Base-by-base conservation (phyloP, 2,329 filamentous ascomycete species). In the Xylariaceae sp. region DNA sequence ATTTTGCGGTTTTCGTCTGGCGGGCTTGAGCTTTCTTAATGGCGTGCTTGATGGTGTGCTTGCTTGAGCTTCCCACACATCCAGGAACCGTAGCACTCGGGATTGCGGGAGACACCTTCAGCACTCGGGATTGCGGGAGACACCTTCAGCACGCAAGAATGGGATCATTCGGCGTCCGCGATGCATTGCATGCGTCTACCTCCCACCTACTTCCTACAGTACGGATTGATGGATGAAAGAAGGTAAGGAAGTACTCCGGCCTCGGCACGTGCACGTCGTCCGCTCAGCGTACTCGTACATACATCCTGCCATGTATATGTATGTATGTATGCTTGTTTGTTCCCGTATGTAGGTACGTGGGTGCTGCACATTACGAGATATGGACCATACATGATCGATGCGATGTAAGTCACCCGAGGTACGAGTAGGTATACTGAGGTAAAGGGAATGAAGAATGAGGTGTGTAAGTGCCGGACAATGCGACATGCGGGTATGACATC, bases 201-300 rank as follows among this genome's bases (percentile, higher is more conserved):
- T 18, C 17, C 17, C 2, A 17, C 17, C 17, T 17, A 48, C 47
- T 23, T 23, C 58, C 45, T 51, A 55, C n/a, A n/a, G n/a, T n/a
- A n/a, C n/a, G n/a, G n/a, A n/a, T 23, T 1, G 11, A 10, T 5
- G 4, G 15, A 48, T 51, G 1, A 23, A 23, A 23, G 23, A 23
- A 3, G 23, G 23, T 2, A 4, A 5, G 3, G 23, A 30, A 3
- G 23, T 30, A 17, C 30, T 13, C n/a, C 56, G 47, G 50, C 58
- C 53, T 53, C 51, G 54, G 61, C 53, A 62, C 58, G 56, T 62
- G 60, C 56, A 60, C 50, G 44, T 37, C 23, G 23, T 30, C 23
- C 23, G 23, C 23, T 30, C 23, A 30, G 23, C 23, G 47, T 15
- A 11, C 17, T 2, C 17, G 2, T 17, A 17, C 17, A 17, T 18